Conservation (phyloP, 306 rosid species). For the Senna siamea region DNA sequence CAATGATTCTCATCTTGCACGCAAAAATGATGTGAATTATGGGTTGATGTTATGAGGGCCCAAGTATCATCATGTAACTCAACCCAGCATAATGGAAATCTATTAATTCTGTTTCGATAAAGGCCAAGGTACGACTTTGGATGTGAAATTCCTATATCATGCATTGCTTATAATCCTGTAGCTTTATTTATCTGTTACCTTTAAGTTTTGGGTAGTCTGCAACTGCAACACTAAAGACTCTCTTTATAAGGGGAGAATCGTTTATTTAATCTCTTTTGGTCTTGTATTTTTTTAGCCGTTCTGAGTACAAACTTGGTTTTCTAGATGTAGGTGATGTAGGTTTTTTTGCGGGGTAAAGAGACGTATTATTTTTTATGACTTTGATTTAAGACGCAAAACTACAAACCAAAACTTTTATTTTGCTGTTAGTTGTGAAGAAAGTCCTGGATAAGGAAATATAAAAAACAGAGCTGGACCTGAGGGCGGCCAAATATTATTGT, state of each 20-base stretch:
- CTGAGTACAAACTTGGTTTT: not conserved
- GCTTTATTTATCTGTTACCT: not conserved
- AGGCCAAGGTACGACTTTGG: constrained; percentile 18
- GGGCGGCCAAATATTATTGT: not conserved
- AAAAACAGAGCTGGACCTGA: not conserved
- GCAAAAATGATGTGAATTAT: constrained; percentile 49
- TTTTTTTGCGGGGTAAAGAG: too few species aligned
- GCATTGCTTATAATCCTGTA: not conserved
- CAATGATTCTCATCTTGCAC: constrained; percentile 40
- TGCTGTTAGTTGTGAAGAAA: not conserved
- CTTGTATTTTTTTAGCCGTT: not conserved
- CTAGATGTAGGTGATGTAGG: too few species aligned
- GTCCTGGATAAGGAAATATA: not conserved
- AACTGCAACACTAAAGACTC: not conserved
- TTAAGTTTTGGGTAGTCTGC: not conserved
- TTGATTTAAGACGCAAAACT: not conserved
- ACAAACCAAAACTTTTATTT: not conserved
- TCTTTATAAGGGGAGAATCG: not conserved
- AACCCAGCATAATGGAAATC: not conserved
- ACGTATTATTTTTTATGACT: not conserved
- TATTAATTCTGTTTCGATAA: not conserved
- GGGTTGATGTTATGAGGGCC: constrained; percentile 26
- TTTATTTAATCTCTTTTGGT: not conserved
- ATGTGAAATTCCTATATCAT: not conserved
- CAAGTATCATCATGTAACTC: not conserved